phyloP scores from a whole-genome alignment of 2,329 filamentous ascomycete genomes.

The Neopestalotiopsis rosae region DNA sequence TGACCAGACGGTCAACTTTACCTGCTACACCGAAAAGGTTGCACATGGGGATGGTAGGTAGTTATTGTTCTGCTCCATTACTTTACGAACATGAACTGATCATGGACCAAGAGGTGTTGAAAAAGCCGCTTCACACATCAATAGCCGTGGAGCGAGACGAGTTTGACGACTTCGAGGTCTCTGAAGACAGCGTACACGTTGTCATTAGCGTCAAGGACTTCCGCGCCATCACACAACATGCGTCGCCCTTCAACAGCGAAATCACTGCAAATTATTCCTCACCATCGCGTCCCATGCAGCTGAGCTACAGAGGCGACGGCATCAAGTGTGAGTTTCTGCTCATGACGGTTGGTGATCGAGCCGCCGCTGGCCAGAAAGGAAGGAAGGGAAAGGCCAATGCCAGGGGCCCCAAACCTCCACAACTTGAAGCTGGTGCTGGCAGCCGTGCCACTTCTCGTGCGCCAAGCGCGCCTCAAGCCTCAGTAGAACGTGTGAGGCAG shows the following conservation, averaged over 20 bases:
- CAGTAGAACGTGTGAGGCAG: slow-evolving; percentile 40
- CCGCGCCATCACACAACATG: slow-evolving; percentile 78
- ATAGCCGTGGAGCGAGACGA: slow-evolving; percentile 78
- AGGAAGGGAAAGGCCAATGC: slow-evolving; percentile 46
- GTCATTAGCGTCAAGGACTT: slow-evolving; percentile 85
- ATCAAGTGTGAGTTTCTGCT: slow-evolving; percentile 78
- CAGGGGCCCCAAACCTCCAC: slow-evolving; percentile 46
- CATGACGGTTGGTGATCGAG: slow-evolving; percentile 78
- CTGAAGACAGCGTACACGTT: slow-evolving; percentile 76
- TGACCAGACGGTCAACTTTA: slow-evolving; percentile 75
- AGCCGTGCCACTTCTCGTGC: slow-evolving; percentile 45
- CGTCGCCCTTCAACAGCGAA: slow-evolving; percentile 70
- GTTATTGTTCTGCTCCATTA: not conserved
- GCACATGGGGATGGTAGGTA: slow-evolving; percentile 66
- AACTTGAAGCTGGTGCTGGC: slow-evolving; percentile 52
- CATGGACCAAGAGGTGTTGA: slow-evolving; percentile 66
- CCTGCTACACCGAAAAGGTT: slow-evolving; percentile 82
- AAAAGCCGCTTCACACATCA: slow-evolving; percentile 81
- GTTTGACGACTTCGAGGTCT: slow-evolving; percentile 74
- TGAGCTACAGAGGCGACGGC: slow-evolving; percentile 72
- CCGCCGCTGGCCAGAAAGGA: slow-evolving; percentile 51
- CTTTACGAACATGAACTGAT: slow-evolving; percentile 20
- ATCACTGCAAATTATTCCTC: slow-evolving; percentile 73
- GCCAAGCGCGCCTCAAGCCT: slow-evolving; percentile 36
- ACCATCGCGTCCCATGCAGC: slow-evolving; percentile 73